Percentiles rank a stretch among this genome's conserved stretches.
These are phyloP conservation scores for Onygenales sp. DNA, from an alignment of 2,329 filamentous ascomycete genomes.

Conservation along the genomic window DNA sequence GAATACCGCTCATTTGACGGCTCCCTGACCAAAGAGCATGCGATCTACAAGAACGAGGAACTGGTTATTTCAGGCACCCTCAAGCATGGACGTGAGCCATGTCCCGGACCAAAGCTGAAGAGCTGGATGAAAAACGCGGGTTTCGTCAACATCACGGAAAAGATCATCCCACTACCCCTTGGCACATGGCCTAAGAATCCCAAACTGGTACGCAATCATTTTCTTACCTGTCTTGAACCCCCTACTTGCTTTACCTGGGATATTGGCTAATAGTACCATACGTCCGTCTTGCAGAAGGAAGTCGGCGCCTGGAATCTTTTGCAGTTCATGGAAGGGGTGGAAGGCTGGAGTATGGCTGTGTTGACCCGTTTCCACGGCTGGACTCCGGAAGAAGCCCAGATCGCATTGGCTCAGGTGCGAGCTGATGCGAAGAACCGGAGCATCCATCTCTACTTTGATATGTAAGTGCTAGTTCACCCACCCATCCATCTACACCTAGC, in stretches of 20 bases:
- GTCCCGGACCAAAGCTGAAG: conserved; percentile 7
- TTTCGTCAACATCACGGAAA: conserved; percentile 16
- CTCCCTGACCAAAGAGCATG: not conserved
- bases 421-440: conserved; percentile 5
- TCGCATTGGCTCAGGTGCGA: conserved; percentile 5
- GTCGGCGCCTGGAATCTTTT: conserved; percentile 13
- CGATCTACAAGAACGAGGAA: not conserved
- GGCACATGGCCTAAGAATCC: conserved; percentile 21
- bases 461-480: not conserved
- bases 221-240: not conserved
- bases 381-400: conserved; percentile 5
- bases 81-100: conserved; percentile 10
- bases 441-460: conserved; percentile 5
- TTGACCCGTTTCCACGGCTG: conserved; percentile 15
- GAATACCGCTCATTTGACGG: not conserved
- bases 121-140: conserved; percentile 15
- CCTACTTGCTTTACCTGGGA: not conserved
- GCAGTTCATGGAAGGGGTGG: conserved; percentile 14
- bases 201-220: conserved; percentile 7
- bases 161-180: conserved; percentile 17
- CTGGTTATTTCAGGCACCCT: not conserved
- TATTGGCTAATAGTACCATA: not conserved
- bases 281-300: conserved; percentile 9
- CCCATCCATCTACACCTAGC: not conserved
- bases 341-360: conserved; percentile 12